Evolutionary conservation across 1,284 basidiomycete species (phyloP).

Genomic region (Waitea zeae): DNA sequence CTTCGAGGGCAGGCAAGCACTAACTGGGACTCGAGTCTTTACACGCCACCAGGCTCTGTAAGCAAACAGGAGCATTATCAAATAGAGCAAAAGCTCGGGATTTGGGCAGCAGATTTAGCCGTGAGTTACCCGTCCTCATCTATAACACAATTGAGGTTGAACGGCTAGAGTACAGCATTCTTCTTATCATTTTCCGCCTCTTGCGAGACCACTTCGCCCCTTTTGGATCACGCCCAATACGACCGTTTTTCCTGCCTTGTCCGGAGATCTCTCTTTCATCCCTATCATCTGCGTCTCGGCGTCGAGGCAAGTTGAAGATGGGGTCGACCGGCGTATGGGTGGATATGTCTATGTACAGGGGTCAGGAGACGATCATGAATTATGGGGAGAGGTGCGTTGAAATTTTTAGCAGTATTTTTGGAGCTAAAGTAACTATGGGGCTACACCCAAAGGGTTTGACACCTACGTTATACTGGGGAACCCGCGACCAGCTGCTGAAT

Average conservation of each 20-base stretch:
- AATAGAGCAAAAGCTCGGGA: slow-evolving; percentile 44
- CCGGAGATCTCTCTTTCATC: slow-evolving; percentile 20
- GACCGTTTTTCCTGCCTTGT: slow-evolving; percentile 22
- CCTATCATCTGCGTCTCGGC: slow-evolving; percentile 70
- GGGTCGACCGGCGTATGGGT: slow-evolving; percentile 32
- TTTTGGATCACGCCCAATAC: slow-evolving; percentile 52
- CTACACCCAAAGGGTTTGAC: too few species aligned
- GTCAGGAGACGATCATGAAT: slow-evolving; percentile 79
- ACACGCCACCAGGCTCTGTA: slow-evolving; percentile 47
- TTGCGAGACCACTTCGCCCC: slow-evolving; percentile 39
- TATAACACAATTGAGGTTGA: too few species aligned
- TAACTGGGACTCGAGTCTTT: slow-evolving; percentile 35
- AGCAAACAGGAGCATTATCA: slow-evolving; percentile 60
- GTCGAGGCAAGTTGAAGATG: slow-evolving; percentile 43
- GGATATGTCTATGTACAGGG: slow-evolving; percentile 78
- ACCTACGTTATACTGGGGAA: too few species aligned
- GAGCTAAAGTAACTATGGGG: too few species aligned
- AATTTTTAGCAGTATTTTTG: too few species aligned
- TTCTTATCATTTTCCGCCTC: slow-evolving; percentile 27
- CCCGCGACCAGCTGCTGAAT: too few species aligned
- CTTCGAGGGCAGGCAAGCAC: slow-evolving; percentile 13
- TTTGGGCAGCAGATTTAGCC: slow-evolving; percentile 51
- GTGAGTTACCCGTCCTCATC: too few species aligned
- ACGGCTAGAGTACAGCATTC: too few species aligned
- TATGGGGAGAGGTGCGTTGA: slow-evolving; percentile 77